Percentiles rank a stretch among this genome's conserved stretches.
Conservation (phyloP, 306 rosid species). For the Malus domestica region DNA sequence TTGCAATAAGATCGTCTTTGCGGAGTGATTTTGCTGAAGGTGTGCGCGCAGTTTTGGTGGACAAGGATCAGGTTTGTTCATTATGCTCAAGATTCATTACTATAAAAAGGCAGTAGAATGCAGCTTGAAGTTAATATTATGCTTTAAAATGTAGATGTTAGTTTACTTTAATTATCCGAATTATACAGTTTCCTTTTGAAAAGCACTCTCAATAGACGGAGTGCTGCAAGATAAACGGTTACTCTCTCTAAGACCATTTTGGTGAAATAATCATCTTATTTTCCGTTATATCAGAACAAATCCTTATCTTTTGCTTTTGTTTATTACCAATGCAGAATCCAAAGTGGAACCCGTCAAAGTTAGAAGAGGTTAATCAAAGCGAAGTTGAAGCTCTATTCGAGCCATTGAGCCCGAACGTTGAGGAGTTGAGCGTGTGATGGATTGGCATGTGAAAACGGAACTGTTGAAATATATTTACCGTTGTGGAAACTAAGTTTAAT, state of each 20-base stretch:
- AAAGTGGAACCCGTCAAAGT: conserved; percentile 65
- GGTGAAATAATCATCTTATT: not conserved
- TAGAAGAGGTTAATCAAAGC: conserved; percentile 55
- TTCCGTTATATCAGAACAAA: not conserved
- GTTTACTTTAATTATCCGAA: not conserved
- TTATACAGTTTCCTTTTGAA: not conserved
- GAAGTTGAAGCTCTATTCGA: conserved; percentile 60
- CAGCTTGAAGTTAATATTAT: not conserved
- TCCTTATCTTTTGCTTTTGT: not conserved
- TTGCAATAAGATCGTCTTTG: conserved; percentile 78
- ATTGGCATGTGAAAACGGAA: not conserved
- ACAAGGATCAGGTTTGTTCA: conserved; percentile 82
- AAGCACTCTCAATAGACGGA: not conserved
- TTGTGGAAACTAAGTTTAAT: not conserved
- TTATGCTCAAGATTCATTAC: conserved; percentile 7
- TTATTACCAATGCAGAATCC: conserved; percentile 60
- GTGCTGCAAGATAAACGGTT: not conserved
- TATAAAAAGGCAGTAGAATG: conserved; percentile 4
- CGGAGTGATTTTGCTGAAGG: conserved; percentile 88
- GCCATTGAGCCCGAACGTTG: conserved; percentile 50
- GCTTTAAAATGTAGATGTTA: not conserved
- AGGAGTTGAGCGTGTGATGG: conserved; percentile 20
- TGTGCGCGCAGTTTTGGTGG: conserved; percentile 90
- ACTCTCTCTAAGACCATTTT: not conserved
- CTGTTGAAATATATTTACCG: not conserved